These are phyloP conservation scores for Malus hybrid DNA, from an alignment of 331 rosid genomes.

Conservation along the genomic window DNA sequence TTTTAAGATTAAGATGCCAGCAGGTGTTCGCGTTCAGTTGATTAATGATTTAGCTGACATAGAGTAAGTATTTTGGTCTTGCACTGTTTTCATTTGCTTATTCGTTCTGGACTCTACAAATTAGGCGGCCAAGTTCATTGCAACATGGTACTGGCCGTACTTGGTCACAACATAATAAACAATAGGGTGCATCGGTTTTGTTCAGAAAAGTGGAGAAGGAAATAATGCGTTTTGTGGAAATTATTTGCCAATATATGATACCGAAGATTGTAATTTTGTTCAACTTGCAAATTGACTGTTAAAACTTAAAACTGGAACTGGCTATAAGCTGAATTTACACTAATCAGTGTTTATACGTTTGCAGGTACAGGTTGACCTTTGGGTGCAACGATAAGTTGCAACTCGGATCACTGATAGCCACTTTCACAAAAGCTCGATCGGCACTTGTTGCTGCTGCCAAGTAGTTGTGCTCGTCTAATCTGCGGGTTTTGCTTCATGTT, in stretches of 20 bases:
- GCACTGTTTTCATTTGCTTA: background rate
- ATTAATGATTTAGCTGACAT: constrained; percentile 83
- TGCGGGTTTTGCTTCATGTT: constrained; percentile 1
- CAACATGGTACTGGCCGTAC: background rate
- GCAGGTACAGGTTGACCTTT: constrained; percentile 77
- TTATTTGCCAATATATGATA: background rate
- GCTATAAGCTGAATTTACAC: background rate
- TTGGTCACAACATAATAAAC: background rate
- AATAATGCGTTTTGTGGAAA: background rate
- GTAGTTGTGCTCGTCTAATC: constrained; percentile 19
- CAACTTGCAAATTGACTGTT: background rate
- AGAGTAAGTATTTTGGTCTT: constrained; percentile 49
- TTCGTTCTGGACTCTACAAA: background rate
- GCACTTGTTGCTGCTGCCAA: constrained; percentile 58
- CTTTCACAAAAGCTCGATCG: constrained; percentile 67
- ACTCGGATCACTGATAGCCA: constrained; percentile 72
- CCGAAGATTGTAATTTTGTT: background rate
- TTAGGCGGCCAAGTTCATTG: background rate
- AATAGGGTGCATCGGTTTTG: background rate
- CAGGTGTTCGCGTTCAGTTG: constrained; percentile 69
- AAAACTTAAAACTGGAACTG: background rate
- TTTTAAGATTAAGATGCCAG: constrained; percentile 79
- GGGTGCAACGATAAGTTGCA: constrained; percentile 82
- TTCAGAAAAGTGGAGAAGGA: background rate
- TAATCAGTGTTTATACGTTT: background rate